A percentile compares a stretch with the other conserved stretches of the same genome.
Conservation (phyloP, 768 basidiomycete species). For the Agaricus bisporus region DNA sequence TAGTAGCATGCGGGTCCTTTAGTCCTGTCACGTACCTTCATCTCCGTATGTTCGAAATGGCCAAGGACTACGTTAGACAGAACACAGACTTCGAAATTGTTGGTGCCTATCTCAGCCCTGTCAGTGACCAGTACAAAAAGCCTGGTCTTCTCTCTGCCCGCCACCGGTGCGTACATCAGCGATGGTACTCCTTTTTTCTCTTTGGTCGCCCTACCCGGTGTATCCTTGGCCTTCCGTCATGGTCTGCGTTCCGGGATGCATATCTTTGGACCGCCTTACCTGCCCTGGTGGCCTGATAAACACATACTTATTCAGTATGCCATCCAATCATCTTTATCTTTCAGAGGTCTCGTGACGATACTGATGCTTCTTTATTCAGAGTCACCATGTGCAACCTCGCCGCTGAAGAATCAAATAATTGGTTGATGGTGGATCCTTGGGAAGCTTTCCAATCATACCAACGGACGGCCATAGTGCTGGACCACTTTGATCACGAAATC, state of each 20-base stretch:
- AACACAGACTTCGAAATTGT: slow-evolving; percentile 92
- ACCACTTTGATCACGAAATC: slow-evolving; percentile 94
- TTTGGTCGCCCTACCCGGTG: background rate
- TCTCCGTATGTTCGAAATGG: slow-evolving; percentile 99
- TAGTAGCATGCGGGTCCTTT: slow-evolving; percentile 97
- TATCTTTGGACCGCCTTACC: slow-evolving; percentile 9
- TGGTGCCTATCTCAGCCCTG: slow-evolving; percentile 94
- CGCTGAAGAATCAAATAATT: slow-evolving; percentile 82
- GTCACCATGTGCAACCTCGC: slow-evolving; percentile 87
- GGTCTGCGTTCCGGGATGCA: background rate
- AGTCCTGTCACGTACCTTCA: slow-evolving; percentile 97
- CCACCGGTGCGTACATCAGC: slow-evolving; percentile 66
- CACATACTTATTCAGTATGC: slow-evolving; percentile 12
- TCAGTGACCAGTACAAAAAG: slow-evolving; percentile 96
- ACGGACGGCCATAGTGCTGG: slow-evolving; percentile 93
- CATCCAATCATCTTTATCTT: background rate
- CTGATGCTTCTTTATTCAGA: slow-evolving; percentile 34
- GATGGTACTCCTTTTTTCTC: background rate
- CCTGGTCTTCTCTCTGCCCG: slow-evolving; percentile 82
- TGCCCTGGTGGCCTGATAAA: slow-evolving; percentile 13
- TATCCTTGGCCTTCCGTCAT: background rate
- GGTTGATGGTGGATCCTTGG: slow-evolving; percentile 98
- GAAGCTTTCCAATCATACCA: slow-evolving; percentile 94
- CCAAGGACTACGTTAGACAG: slow-evolving; percentile 89
- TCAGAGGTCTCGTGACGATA: slow-evolving; percentile 14